phyloP scores from a whole-genome alignment of 306 rosid genomes.

The Luffa acutangula region DNA sequence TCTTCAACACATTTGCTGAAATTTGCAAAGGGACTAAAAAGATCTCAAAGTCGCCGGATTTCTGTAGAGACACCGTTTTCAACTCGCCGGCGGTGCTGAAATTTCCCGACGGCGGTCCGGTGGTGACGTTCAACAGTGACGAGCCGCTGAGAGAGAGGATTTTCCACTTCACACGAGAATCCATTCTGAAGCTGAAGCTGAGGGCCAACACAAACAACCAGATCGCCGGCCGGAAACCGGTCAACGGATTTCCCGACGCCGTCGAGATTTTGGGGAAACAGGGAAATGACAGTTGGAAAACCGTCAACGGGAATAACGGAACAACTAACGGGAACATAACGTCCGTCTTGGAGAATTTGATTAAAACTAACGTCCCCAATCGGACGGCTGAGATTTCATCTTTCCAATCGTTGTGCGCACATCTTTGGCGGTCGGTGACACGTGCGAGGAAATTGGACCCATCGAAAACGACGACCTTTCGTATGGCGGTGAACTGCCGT shows the following conservation, averaged over 20 bases:
- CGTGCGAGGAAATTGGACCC: slow-evolving; percentile 13
- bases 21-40: slow-evolving; percentile 12
- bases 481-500: slow-evolving; percentile 20
- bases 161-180: slow-evolving; percentile 12
- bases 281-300: slow-evolving; percentile 13
- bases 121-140: slow-evolving; percentile 11
- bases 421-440: slow-evolving; percentile 14
- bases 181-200: slow-evolving; percentile 12
- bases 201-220: slow-evolving; percentile 4
- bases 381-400: slow-evolving; percentile 18
- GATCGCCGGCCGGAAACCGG: neutral
- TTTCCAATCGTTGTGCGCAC: slow-evolving; percentile 11
- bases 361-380: slow-evolving; percentile 10
- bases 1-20: slow-evolving; percentile 16
- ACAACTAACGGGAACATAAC: neutral
- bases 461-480: slow-evolving; percentile 12
- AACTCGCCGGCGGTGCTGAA: slow-evolving; percentile 10
- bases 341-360: slow-evolving; percentile 8
- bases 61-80: slow-evolving; percentile 8
- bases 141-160: slow-evolving; percentile 17
- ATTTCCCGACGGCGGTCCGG: slow-evolving; percentile 13
- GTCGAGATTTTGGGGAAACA: slow-evolving; percentile 12
- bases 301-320: slow-evolving; percentile 3
- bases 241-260: neutral
- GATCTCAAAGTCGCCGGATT: slow-evolving; percentile 10